Base-by-base conservation (phyloP, 352 stramenopile species). In the Globisporangium ultimum region DNA sequence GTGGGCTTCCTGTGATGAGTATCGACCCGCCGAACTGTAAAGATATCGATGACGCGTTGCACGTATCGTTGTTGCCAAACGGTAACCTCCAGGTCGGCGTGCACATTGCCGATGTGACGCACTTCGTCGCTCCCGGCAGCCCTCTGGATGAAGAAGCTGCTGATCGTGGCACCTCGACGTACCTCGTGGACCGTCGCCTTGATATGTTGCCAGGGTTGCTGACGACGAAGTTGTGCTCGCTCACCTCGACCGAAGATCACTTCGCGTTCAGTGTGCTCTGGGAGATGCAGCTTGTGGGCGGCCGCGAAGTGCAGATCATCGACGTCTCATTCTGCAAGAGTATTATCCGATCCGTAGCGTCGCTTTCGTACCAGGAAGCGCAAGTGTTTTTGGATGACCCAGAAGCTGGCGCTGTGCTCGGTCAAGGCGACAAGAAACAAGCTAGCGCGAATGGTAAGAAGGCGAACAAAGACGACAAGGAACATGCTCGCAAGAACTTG, bases 31-130 rank as follows among this genome's bases (percentile, higher is more conserved):
- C 89, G 0, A 91, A 91, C 60, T 93, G 84, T 63, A 93, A 93
- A 61, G 97, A 99, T 81, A 99, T 99, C 68, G 97, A 99, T 68
- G 97, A 99, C 76, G 97, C 97, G 4, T 76, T 99, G 36, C 96
- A 99, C 68, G 96, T 87, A 17, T 89, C 84, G 17, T 63, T 89
- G 34, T 73, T 99, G 24, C 78, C 88, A 8, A 98, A 99, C 71
- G 97, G 96, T 21, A 84, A 90, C 61, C 56, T 94, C 53, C 84
- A 98, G 53, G 83, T 98, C 8, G 97, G 97, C 13, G 97, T 99
- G 15, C 97, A 99, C 69, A 99, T 99, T 77, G 97, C 97, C 5
- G 97, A 99, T 69, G 97, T 99, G 10, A 98, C 96, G 53, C 94
- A 99, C 72, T 99, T 99, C 73, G 97, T 99, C 21, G 80, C 89